Evolutionary conservation across 2,329 filamentous ascomycete genomes (phyloP).

Genomic region (Talaromyces sp.): DNA sequence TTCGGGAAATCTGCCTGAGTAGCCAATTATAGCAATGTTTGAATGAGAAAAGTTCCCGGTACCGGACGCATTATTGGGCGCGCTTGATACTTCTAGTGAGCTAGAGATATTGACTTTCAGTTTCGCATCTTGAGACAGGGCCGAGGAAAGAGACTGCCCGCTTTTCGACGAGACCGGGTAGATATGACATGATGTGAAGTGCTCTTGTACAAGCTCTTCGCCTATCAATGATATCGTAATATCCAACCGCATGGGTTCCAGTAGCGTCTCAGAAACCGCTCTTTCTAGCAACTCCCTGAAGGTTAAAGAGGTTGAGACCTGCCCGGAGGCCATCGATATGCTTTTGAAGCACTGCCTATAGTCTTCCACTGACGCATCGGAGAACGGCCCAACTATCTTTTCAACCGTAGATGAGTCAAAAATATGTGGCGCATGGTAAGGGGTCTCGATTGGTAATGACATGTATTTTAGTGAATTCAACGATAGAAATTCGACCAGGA

Average conservation of each 20-base stretch:
- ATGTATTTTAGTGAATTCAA: background rate
- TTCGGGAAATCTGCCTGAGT: constrained; percentile 68
- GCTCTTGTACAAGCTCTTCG: background rate
- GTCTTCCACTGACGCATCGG: background rate
- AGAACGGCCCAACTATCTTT: background rate
- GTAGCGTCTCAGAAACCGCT: background rate
- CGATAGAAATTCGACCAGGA: background rate
- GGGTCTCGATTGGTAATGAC: background rate
- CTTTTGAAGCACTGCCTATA: background rate
- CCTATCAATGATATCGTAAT: background rate
- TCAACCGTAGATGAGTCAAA: background rate
- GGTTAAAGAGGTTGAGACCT: background rate
- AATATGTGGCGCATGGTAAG: background rate
- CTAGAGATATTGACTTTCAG: background rate
- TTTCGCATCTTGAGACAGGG: background rate
- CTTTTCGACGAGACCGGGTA: background rate
- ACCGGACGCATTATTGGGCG: background rate
- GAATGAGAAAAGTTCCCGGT: background rate
- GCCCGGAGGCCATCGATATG: background rate
- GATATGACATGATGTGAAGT: background rate
- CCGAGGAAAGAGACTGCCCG: background rate
- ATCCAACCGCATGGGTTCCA: background rate
- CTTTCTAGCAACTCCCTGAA: background rate
- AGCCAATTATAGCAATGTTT: constrained; percentile 69
- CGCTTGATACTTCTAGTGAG: background rate